A percentile compares a stretch with the other conserved stretches of the same genome.
Evolutionary conservation across 495 filamentous ascomycete genomes (phyloP).

Genomic region (Physcia stellaris): DNA sequence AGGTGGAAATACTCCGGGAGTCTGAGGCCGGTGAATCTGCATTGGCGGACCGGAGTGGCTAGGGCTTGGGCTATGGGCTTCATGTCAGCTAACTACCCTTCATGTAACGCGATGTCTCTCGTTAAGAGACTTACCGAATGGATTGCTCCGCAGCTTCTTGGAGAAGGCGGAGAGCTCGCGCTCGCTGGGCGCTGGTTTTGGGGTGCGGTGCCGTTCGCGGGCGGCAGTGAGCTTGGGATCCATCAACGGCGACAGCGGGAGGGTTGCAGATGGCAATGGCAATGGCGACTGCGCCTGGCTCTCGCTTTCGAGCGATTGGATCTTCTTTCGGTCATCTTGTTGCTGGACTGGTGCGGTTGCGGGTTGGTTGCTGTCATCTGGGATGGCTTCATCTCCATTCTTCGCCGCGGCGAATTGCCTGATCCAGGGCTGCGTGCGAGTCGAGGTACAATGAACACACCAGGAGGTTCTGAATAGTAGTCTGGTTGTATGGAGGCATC

Average conservation of each 20-base stretch:
- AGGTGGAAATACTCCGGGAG: slow-evolving; percentile 54
- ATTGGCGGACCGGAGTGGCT: slow-evolving; percentile 49
- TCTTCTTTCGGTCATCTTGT: too few relatives aligned
- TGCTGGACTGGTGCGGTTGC: not conserved
- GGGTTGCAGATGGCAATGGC: not conserved
- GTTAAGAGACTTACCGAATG: slow-evolving; percentile 38
- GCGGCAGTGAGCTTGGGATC: slow-evolving; percentile 14
- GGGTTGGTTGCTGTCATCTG: too few relatives aligned
- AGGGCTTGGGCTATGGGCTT: slow-evolving; percentile 49
- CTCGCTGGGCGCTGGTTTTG: slow-evolving; percentile 12
- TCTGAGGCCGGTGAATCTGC: slow-evolving; percentile 36
- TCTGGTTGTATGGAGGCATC: too few relatives aligned
- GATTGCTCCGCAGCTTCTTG: slow-evolving; percentile 38
- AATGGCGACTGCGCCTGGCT: too few relatives aligned
- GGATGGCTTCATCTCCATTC: too few relatives aligned
- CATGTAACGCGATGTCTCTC: slow-evolving; percentile 10
- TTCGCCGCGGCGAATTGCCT: too few relatives aligned
- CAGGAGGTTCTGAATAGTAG: too few relatives aligned
- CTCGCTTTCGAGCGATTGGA: too few relatives aligned
- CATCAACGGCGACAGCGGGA: slow-evolving; percentile 12
- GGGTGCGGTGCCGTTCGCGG: slow-evolving; percentile 24
- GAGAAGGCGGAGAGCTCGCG: slow-evolving; percentile 32
- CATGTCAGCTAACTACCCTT: slow-evolving; percentile 18
- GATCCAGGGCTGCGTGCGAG: too few relatives aligned
- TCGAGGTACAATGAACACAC: too few relatives aligned